phyloP scores from a whole-genome alignment of 768 basidiomycete genomes.

The Naganishia vaughanmartiniae region DNA sequence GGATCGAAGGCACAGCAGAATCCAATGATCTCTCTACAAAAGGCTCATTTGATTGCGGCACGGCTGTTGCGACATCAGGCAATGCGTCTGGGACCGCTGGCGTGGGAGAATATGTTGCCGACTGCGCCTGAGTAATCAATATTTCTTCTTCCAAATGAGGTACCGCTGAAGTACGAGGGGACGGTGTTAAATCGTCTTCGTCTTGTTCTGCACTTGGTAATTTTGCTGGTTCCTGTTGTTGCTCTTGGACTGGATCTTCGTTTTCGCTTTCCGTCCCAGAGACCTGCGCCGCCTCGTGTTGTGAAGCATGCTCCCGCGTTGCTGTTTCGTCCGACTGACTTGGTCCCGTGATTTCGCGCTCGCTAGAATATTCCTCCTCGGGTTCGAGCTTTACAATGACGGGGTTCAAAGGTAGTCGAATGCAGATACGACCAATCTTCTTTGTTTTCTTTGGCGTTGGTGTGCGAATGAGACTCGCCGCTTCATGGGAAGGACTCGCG shows the following conservation, averaged over 20 bases:
- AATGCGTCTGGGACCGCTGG: neutral
- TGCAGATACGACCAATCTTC: slow-evolving; percentile 15
- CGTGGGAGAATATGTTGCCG: neutral
- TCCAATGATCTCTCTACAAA: neutral
- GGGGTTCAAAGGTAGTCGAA: slow-evolving; percentile 8
- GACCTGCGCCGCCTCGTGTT: neutral
- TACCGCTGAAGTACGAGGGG: neutral
- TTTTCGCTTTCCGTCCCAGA: neutral
- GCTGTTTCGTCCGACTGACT: neutral
- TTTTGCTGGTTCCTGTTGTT: neutral
- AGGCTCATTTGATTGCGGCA: neutral
- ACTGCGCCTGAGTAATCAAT: neutral
- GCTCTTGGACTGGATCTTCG: neutral
- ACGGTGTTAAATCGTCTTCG: neutral
- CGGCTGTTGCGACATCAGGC: neutral
- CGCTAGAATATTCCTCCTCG: neutral
- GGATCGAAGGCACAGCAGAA: neutral
- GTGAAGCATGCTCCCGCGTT: neutral
- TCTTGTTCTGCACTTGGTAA: neutral
- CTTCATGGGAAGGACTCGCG: neutral
- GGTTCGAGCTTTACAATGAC: slow-evolving; percentile 19
- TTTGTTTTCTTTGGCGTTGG: neutral
- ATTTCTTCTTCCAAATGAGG: neutral
- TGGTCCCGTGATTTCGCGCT: neutral
- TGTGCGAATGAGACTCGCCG: neutral